Percentiles rank a stretch among this genome's conserved stretches.
Evolutionary conservation across 768 basidiomycete species (phyloP).

Genomic region (Suillus occidentalis): DNA sequence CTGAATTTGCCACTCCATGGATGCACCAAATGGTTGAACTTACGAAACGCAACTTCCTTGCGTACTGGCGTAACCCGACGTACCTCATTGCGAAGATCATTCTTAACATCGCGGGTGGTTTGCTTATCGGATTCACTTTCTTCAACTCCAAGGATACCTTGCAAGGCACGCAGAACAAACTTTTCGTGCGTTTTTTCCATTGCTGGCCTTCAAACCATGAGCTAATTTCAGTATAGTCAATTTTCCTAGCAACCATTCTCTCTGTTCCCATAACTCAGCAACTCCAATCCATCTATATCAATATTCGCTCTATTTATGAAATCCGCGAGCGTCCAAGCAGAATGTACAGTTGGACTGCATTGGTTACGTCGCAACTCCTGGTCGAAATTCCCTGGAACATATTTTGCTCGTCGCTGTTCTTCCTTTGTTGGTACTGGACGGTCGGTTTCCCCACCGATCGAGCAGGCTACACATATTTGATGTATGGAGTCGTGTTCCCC

Average conservation of each 20-base stretch:
- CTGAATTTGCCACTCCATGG: constrained; percentile 42
- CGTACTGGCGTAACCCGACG: constrained; percentile 42
- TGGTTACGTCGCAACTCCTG: constrained; percentile 53
- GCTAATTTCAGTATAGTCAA: constrained; percentile 33
- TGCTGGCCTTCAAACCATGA: neutral
- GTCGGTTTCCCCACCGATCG: constrained; percentile 40
- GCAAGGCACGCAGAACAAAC: constrained; percentile 43
- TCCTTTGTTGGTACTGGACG: constrained; percentile 51
- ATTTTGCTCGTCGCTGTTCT: constrained; percentile 39
- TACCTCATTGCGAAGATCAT: constrained; percentile 41
- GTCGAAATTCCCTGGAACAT: constrained; percentile 48
- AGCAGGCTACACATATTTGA: constrained; percentile 41
- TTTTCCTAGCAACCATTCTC: constrained; percentile 49
- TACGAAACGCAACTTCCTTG: constrained; percentile 29
- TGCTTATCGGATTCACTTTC: constrained; percentile 46
- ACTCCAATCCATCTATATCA: constrained; percentile 57
- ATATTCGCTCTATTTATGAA: constrained; percentile 56
- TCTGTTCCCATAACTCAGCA: constrained; percentile 54
- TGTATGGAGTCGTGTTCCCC: constrained; percentile 39
- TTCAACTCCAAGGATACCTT: constrained; percentile 34
- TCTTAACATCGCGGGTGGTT: constrained; percentile 33
- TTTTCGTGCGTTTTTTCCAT: constrained; percentile 35
- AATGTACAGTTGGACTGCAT: constrained; percentile 63
- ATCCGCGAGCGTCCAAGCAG: constrained; percentile 62
- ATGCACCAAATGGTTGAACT: constrained; percentile 34